These are phyloP conservation scores for Rubia peregrina DNA, from an alignment of 305 asterid species.

Conservation along the genomic window DNA sequence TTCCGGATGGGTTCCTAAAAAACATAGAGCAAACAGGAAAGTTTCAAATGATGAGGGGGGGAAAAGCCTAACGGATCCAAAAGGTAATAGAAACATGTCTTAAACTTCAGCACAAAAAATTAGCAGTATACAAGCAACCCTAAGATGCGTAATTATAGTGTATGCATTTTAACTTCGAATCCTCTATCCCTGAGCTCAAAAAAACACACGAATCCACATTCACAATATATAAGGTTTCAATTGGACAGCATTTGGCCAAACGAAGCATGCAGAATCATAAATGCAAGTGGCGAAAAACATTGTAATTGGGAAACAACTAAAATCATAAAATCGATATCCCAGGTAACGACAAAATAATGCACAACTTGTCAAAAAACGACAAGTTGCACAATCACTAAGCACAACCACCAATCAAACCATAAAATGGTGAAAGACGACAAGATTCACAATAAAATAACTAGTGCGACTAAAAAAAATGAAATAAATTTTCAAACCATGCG, in stretches of 20 bases:
- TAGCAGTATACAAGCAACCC: neutral
- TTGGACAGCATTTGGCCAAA: neutral
- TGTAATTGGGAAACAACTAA: neutral
- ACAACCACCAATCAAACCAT: too few species aligned
- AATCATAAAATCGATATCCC: neutral
- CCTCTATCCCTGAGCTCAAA: neutral
- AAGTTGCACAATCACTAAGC: too few species aligned
- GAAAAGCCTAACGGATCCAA: neutral
- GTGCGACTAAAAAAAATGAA: neutral
- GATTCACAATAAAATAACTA: neutral
- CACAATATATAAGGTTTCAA: neutral
- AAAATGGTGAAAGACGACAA: neutral
- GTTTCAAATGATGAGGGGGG: neutral
- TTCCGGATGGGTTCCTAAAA: conserved; percentile 15
- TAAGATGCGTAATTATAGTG: neutral
- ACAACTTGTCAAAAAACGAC: neutral
- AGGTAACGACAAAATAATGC: neutral
- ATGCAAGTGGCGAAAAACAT: neutral
- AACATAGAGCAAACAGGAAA: neutral
- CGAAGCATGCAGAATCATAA: neutral
- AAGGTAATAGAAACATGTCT: neutral
- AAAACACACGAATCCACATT: neutral
- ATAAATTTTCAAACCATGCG: neutral
- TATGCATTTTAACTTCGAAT: neutral
- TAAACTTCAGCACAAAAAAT: neutral